Conservation (phyloP, 441 rosid genomes). For the Adansonia gregorii region DNA sequence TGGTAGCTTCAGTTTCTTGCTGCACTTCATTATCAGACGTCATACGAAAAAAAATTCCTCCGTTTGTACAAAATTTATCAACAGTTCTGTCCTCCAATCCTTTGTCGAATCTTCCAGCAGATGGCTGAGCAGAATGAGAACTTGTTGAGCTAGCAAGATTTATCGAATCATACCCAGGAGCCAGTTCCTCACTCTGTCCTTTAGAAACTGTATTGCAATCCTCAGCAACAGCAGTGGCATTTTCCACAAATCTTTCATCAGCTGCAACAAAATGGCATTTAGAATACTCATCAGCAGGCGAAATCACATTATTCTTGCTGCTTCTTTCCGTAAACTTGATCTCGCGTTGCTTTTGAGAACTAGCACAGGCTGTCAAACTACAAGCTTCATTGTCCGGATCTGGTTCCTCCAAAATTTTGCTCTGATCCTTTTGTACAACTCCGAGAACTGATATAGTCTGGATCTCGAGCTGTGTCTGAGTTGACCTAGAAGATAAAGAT, state of each 20-base stretch:
- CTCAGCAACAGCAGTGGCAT: slow-evolving; percentile 17
- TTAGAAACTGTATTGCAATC: slow-evolving; percentile 36
- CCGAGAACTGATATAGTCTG: slow-evolving; percentile 32
- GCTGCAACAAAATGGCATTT: slow-evolving; percentile 28
- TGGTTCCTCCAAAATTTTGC: slow-evolving; percentile 31
- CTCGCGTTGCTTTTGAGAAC: slow-evolving; percentile 36
- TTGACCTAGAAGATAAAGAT: slow-evolving; percentile 23
- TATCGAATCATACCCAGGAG: slow-evolving; percentile 22
- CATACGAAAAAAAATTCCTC: slow-evolving; percentile 32
- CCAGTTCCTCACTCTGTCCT: slow-evolving; percentile 23
- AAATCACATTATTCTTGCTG: slow-evolving; percentile 32
- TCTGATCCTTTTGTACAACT: slow-evolving; percentile 39
- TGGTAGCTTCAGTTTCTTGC: slow-evolving; percentile 36
- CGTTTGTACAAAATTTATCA: slow-evolving; percentile 35
- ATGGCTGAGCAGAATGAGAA: slow-evolving; percentile 24
- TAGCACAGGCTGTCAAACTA: slow-evolving; percentile 29
- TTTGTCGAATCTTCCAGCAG: slow-evolving; percentile 23
- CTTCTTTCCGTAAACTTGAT: slow-evolving; percentile 32
- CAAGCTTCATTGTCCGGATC: slow-evolving; percentile 27
- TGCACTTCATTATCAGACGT: slow-evolving; percentile 36
- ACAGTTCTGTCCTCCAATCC: slow-evolving; percentile 30
- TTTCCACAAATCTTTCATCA: slow-evolving; percentile 32
- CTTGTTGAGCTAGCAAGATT: slow-evolving; percentile 25
- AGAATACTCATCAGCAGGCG: slow-evolving; percentile 27
- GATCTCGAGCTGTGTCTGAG: slow-evolving; percentile 42